Conservation (phyloP, 176 grass and related monocot genomes). For the Tuctoria greenei region DNA sequence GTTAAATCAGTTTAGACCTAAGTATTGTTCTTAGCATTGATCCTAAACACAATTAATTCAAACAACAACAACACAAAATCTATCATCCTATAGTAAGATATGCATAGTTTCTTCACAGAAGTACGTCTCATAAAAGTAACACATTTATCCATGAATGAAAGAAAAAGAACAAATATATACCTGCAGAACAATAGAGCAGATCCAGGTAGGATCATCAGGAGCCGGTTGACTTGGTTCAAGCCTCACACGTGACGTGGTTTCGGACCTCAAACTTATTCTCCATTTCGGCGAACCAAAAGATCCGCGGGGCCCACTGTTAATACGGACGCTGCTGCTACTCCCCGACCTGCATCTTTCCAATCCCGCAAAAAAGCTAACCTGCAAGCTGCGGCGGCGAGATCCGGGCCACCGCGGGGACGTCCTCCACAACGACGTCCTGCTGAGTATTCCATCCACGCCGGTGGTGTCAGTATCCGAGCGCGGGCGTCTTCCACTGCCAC, state of each 20-base stretch:
- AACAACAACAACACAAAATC: too few species aligned
- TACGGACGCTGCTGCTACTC: not conserved
- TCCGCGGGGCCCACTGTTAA: not conserved
- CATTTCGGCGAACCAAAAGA: not conserved
- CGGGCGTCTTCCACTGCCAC: not conserved
- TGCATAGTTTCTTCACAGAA: too few species aligned
- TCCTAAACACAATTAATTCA: too few species aligned
- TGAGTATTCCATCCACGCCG: not conserved
- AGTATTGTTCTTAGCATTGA: too few species aligned
- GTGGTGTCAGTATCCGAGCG: not conserved
- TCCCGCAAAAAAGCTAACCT: not conserved
- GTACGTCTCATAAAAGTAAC: too few species aligned
- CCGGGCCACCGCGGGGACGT: not conserved
- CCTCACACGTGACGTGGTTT: not conserved
- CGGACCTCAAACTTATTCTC: not conserved
- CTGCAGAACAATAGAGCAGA: too few species aligned
- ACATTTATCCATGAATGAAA: too few species aligned
- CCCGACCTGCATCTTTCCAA: not conserved
- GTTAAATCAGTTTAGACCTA: too few species aligned
- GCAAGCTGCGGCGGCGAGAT: not conserved
- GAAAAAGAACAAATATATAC: too few species aligned
- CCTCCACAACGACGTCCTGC: not conserved
- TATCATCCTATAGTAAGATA: too few species aligned
- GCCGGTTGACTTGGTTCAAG: too few species aligned
- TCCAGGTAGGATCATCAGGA: too few species aligned